Evolutionary conservation across 1,284 basidiomycete species (phyloP).

Genomic region (Boletus smithii): DNA sequence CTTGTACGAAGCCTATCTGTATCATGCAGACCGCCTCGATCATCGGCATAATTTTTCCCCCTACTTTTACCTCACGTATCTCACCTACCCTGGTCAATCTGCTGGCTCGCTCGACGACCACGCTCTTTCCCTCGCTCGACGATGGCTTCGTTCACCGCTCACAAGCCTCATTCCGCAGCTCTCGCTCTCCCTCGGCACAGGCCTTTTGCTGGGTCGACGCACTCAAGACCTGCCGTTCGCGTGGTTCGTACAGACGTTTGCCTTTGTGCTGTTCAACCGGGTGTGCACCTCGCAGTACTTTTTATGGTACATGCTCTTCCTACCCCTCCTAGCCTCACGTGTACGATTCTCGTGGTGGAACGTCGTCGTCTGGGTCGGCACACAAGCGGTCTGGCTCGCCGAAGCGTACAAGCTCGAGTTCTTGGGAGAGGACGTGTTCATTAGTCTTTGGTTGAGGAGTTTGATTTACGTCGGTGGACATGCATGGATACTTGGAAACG

Average conservation of each 20-base stretch:
- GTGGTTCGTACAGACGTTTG: conserved; percentile 89
- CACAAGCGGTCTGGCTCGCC: conserved; percentile 82
- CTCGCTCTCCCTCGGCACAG: conserved; percentile 59
- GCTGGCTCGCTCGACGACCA: conserved; percentile 26
- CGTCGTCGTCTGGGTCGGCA: conserved; percentile 67
- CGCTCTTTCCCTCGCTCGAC: conserved; percentile 44
- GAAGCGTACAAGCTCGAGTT: conserved; percentile 91
- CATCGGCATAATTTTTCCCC: conserved; percentile 98
- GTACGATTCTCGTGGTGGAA: conserved; percentile 52
- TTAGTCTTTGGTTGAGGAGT: conserved; percentile 75
- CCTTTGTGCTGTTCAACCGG: conserved; percentile 95
- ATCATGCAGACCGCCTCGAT: conserved; percentile 88
- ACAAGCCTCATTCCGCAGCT: conserved; percentile 77
- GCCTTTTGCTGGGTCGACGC: conserved; percentile 58
- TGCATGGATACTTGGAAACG: conserved; percentile 66
- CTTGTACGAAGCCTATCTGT: conserved; percentile 89
- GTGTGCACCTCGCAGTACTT: conserved; percentile 99
- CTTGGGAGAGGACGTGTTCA: conserved; percentile 69
- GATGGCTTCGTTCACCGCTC: conserved; percentile 57
- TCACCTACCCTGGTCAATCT: conserved; percentile 54
- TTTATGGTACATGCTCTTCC: conserved; percentile 92
- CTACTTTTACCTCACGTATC: conserved; percentile 94
- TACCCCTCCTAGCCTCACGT: conserved; percentile 78
- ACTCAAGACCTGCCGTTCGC: conserved; percentile 66
- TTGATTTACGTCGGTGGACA: conserved; percentile 73